Conservation (phyloP, 164 flowering plant genomes). For the Stephania japonica region DNA sequence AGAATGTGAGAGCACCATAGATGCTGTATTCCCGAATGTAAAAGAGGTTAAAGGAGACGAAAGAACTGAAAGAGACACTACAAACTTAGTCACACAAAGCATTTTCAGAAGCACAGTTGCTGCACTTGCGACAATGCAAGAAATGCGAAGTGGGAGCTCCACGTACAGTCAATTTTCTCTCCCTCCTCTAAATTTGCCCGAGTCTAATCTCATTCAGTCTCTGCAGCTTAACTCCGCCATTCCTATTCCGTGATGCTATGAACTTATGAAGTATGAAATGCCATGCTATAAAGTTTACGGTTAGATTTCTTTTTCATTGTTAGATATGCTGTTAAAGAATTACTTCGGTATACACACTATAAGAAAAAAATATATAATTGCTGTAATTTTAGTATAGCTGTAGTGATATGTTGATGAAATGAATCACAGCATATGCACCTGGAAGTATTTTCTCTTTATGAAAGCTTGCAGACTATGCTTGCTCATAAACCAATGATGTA, state of each 20-base stretch:
- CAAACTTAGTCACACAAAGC: conserved; percentile 31
- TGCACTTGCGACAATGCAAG: conserved; percentile 64
- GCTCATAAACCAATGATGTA: neutral
- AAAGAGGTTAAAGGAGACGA: conserved; percentile 10
- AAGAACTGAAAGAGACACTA: conserved; percentile 17
- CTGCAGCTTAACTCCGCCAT: conserved; percentile 49
- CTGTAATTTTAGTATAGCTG: neutral
- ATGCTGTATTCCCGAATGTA: conserved; percentile 36
- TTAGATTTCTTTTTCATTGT: neutral
- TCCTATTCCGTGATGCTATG: conserved; percentile 24
- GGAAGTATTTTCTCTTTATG: neutral
- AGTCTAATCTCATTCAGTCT: conserved; percentile 44
- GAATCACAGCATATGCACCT: neutral
- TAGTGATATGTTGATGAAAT: neutral
- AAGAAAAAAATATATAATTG: neutral
- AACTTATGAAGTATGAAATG: neutral
- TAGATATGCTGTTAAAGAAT: neutral
- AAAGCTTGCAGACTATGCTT: neutral
- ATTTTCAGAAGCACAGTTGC: conserved; percentile 68
- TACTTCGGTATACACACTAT: neutral
- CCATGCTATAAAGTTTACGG: neutral
- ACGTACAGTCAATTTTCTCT: conserved; percentile 64
- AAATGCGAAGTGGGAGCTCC: conserved; percentile 83
- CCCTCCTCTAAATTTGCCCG: conserved; percentile 65
- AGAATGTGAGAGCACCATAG: conserved; percentile 68